Evolutionary conservation across 2,329 filamentous ascomycete species (phyloP).

Genomic region (Colletotrichum magnum): DNA sequence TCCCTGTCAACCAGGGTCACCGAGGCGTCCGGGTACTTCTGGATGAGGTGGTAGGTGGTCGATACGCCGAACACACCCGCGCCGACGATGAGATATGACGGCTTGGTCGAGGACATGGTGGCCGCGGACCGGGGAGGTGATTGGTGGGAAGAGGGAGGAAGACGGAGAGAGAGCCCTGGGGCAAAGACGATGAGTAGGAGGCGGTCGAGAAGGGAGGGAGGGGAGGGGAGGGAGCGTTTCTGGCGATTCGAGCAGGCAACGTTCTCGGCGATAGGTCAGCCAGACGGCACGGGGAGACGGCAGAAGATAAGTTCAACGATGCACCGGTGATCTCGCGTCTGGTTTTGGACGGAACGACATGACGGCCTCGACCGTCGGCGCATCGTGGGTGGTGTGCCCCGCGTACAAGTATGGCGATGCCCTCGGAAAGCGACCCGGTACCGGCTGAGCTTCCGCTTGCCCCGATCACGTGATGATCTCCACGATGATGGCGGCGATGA

Average conservation of each 20-base stretch:
- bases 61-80: slow-evolving; percentile 77
- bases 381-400: slow-evolving; percentile 17
- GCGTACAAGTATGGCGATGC: slow-evolving; percentile 12
- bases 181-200: neutral
- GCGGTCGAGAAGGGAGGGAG: neutral
- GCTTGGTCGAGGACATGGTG: slow-evolving; percentile 29
- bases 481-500: neutral
- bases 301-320: slow-evolving; percentile 19
- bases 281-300: slow-evolving; percentile 28
- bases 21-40: slow-evolving; percentile 61
- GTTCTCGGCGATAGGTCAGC: slow-evolving; percentile 7
- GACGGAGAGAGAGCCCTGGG: neutral
- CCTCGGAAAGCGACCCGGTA: slow-evolving; percentile 19
- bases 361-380: slow-evolving; percentile 13
- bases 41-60: slow-evolving; percentile 74
- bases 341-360: slow-evolving; percentile 9
- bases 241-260: slow-evolving; percentile 16
- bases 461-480: slow-evolving; percentile 35
- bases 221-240: slow-evolving; percentile 1
- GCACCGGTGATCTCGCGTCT: slow-evolving; percentile 18
- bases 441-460: slow-evolving; percentile 20
- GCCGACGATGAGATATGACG: slow-evolving; percentile 71
- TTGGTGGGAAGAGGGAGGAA: slow-evolving; percentile 4
- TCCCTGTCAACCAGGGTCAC: slow-evolving; percentile 73
- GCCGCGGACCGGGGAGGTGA: slow-evolving; percentile 8